Conservation (phyloP, 352 stramenopile genomes). For the Phytopythium mirpurense region DNA sequence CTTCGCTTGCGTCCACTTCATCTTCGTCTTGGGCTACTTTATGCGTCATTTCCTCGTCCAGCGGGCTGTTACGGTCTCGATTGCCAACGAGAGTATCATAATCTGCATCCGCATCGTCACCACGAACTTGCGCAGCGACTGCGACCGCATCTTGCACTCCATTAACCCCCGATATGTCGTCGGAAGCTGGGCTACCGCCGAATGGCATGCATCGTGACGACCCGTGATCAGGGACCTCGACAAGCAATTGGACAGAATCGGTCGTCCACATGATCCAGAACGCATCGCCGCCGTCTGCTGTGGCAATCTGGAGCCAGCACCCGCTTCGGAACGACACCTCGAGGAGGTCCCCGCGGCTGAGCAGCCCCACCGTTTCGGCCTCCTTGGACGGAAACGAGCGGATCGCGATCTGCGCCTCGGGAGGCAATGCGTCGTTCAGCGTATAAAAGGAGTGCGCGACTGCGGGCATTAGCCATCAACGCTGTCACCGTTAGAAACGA, state of each 20-base stretch:
- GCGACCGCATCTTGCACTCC: not conserved
- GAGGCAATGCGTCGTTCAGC: constrained; percentile 46
- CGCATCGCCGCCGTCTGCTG: constrained; percentile 11
- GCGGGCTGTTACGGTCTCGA: not conserved
- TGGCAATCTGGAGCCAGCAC: constrained; percentile 50
- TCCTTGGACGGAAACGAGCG: constrained; percentile 56
- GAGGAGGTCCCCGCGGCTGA: constrained; percentile 51
- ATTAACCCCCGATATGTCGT: not conserved
- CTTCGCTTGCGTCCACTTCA: not conserved
- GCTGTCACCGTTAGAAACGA: too few species aligned
- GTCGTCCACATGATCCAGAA: constrained; percentile 73
- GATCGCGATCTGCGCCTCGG: constrained; percentile 63
- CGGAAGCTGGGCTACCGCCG: not conserved
- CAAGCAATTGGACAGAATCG: constrained; percentile 39
- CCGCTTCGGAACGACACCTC: constrained; percentile 40
- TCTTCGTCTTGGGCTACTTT: too few species aligned
- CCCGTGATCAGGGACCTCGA: constrained; percentile 23
- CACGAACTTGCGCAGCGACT: too few species aligned
- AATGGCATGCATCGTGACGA: constrained; percentile 16
- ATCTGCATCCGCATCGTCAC: too few species aligned
- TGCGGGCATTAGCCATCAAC: constrained; percentile 7
- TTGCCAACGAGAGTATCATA: not conserved
- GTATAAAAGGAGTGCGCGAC: constrained; percentile 48
- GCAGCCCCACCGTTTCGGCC: constrained; percentile 41
- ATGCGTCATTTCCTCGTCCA: too few species aligned